Evolutionary conservation across 805 yeast species (phyloP).

Genomic region (Blastobotrys mokoenaii): DNA sequence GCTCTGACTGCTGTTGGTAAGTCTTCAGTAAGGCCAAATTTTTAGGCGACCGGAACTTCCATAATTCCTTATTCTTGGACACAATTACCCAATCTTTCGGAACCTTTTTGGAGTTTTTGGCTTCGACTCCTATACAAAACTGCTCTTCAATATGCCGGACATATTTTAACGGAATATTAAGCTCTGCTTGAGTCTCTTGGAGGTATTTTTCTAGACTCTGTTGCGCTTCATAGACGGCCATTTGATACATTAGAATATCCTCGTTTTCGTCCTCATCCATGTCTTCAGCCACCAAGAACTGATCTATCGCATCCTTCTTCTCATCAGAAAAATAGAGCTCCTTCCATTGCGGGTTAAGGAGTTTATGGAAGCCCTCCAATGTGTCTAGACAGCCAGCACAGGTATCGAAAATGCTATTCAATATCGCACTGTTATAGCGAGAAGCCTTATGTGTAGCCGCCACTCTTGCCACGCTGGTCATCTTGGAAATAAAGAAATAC

Average conservation of each 20-base stretch:
- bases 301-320: conserved; percentile 5
- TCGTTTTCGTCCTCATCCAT: conserved; percentile 11
- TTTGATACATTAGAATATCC: not conserved
- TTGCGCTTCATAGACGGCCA: conserved; percentile 37
- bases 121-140: conserved; percentile 64
- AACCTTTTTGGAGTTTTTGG: conserved; percentile 43
- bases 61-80: conserved; percentile 55
- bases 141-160: conserved; percentile 32
- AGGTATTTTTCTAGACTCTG: conserved; percentile 45
- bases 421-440: conserved; percentile 26
- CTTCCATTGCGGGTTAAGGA: conserved; percentile 15
- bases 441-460: conserved; percentile 14
- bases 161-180: conserved; percentile 53
- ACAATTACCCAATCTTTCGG: conserved; percentile 76
- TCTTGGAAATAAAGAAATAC: conserved; percentile 32
- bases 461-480: conserved; percentile 37
- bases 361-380: conserved; percentile 21
- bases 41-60: not conserved
- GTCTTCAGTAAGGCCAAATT: not conserved
- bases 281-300: conserved; percentile 21
- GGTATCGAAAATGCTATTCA: conserved; percentile 33
- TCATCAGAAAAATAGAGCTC: conserved; percentile 11
- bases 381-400: conserved; percentile 31
- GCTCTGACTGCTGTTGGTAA: conserved; percentile 51
- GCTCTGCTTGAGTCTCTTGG: conserved; percentile 32